Evolutionary conservation across 345 rosid species (phyloP).

Genomic region (Garcia nutans): DNA sequence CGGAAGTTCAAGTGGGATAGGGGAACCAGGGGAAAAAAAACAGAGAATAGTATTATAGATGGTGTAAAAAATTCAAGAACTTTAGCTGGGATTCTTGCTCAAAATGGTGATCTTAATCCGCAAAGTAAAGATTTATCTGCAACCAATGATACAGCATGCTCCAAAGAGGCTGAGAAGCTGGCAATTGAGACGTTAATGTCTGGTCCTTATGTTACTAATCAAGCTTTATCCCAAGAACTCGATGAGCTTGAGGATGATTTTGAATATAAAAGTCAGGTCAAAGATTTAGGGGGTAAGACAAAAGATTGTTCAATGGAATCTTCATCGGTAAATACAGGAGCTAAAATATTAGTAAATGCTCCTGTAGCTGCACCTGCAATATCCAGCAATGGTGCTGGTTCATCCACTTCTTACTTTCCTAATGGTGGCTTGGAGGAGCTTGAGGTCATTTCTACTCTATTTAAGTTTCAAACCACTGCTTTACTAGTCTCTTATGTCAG

Average conservation of each 20-base stretch:
- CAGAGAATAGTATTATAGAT: slow-evolving; percentile 25
- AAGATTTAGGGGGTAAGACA: slow-evolving; percentile 20
- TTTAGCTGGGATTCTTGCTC: slow-evolving; percentile 20
- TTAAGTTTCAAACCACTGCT: not conserved
- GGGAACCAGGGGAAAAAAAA: slow-evolving; percentile 28
- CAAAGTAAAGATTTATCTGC: slow-evolving; percentile 22
- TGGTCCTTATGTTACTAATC: slow-evolving; percentile 51
- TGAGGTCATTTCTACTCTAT: slow-evolving; percentile 54
- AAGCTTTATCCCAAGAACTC: slow-evolving; percentile 54
- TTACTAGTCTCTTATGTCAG: not conserved
- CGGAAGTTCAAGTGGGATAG: slow-evolving; percentile 20
- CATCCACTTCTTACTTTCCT: slow-evolving; percentile 34
- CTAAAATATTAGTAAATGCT: not conserved
- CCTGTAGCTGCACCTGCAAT: slow-evolving; percentile 22
- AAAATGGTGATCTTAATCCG: slow-evolving; percentile 26
- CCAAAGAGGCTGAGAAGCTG: slow-evolving; percentile 58
- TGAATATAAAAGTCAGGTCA: slow-evolving; percentile 42
- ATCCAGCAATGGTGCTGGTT: slow-evolving; percentile 35
- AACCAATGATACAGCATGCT: slow-evolving; percentile 35
- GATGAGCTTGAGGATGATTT: slow-evolving; percentile 78
- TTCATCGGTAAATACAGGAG: slow-evolving; percentile 26
- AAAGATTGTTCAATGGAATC: slow-evolving; percentile 28
- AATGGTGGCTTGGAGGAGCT: slow-evolving; percentile 67
- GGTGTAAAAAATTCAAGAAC: slow-evolving; percentile 13
- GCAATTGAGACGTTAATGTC: slow-evolving; percentile 59